A percentile compares a stretch with the other conserved stretches of the same genome.
Conservation (phyloP, 192 early-diverging fungal genomes). For the Piromyces sp. region DNA sequence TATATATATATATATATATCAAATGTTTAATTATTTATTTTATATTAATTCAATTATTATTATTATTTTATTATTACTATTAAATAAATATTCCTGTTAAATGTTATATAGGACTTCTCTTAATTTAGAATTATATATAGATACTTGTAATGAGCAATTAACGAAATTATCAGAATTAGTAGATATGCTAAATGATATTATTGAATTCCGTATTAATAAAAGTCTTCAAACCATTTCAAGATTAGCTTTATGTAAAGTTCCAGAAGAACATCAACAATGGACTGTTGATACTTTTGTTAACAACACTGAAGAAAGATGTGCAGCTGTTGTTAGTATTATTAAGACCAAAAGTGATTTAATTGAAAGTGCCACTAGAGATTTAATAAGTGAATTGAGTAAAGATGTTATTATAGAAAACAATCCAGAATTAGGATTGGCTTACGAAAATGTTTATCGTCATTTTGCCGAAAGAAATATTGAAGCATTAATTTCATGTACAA, state of each 20-base stretch:
- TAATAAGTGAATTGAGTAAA: slow-evolving; percentile 32
- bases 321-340: slow-evolving; percentile 20
- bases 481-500: slow-evolving; percentile 38
- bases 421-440: slow-evolving; percentile 26
- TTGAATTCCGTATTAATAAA: slow-evolving; percentile 31
- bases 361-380: slow-evolving; percentile 34
- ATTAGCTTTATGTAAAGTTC: slow-evolving; percentile 31
- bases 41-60: neutral
- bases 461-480: slow-evolving; percentile 44
- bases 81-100: neutral
- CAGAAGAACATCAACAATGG: slow-evolving; percentile 37
- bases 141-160: slow-evolving; percentile 26
- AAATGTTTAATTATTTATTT: too few relatives aligned
- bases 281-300: slow-evolving; percentile 38
- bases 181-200: slow-evolving; percentile 38
- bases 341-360: slow-evolving; percentile 38
- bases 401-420: slow-evolving; percentile 12
- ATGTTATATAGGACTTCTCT: slow-evolving; percentile 20
- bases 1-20: too few relatives aligned
- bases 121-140: slow-evolving; percentile 33
- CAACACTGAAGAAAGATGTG: slow-evolving; percentile 30
- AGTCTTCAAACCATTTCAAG: slow-evolving; percentile 34
- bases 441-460: slow-evolving; percentile 44
- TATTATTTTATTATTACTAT: neutral
- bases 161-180: slow-evolving; percentile 33